A percentile compares a stretch with the other conserved stretches of the same genome.
These are phyloP conservation scores for Lasiosphaeris hirsuta DNA, from an alignment of 495 filamentous ascomycete species.

Conservation along the genomic window DNA sequence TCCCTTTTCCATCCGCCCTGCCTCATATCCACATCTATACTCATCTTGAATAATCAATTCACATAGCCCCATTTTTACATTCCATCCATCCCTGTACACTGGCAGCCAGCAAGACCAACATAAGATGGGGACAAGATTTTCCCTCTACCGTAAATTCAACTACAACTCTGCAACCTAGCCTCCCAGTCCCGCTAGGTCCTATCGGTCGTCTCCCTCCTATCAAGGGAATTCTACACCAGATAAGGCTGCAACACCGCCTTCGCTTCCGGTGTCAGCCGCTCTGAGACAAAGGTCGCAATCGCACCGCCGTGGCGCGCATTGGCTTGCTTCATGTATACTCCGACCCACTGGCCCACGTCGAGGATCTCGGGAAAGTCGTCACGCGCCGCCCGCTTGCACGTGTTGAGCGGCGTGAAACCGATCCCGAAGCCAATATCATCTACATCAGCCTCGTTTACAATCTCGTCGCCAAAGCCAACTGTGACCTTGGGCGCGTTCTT, in stretches of 20 bases:
- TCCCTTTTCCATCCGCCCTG: too few relatives aligned
- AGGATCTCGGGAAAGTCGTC: constrained; percentile 81
- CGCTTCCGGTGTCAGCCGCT: constrained; percentile 39
- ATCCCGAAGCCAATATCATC: constrained; percentile 94
- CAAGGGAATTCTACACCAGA: constrained; percentile 26
- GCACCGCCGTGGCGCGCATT: constrained; percentile 41
- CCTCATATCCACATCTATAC: too few relatives aligned
- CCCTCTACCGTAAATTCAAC: too few relatives aligned
- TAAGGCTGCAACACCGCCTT: constrained; percentile 41
- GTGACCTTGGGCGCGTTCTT: constrained; percentile 74
- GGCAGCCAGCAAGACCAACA: too few relatives aligned
- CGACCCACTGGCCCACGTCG: constrained; percentile 78
- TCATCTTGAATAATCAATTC: too few relatives aligned
- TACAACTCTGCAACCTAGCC: too few relatives aligned
- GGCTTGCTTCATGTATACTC: constrained; percentile 60
- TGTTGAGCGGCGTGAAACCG: constrained; percentile 87
- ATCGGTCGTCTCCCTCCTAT: background rate
- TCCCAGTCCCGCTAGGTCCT: background rate
- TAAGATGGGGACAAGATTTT: too few relatives aligned
- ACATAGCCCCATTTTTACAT: too few relatives aligned
- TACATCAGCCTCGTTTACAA: constrained; percentile 78
- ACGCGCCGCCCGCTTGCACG: constrained; percentile 62
- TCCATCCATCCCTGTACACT: too few relatives aligned
- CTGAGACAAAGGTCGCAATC: constrained; percentile 34
- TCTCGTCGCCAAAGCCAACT: constrained; percentile 61